Evolutionary conservation across 2,329 filamentous ascomycete genomes (phyloP), one percentile per base, ranked within the genome.

Genomic region (Aspergillus uvarum): DNA sequence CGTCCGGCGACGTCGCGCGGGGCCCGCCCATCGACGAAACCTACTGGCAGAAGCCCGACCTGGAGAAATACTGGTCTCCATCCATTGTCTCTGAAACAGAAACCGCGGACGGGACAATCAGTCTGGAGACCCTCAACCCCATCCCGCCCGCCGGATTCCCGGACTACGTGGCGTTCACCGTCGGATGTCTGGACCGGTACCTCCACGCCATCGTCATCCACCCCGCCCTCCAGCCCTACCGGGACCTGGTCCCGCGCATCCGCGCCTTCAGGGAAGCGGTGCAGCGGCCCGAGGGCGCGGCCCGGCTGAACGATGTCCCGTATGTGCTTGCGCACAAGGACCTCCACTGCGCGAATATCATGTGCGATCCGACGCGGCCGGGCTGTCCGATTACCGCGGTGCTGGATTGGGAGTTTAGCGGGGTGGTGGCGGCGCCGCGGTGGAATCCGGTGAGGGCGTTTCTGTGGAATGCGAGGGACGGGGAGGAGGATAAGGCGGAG

Each of bases 341-440:
- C 48, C 47, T 57, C 2, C 54, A 57, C n/a, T 57, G 50, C 24
- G 54, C 61, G 52, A 79, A 78, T 49, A 65, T 78, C 38, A 68
- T 76, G 56, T 76, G 67, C 59, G 66, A 74, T n/a, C 60, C 59
- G 1, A 38, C 58, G 6, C 62, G 65, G 1, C 53, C 58, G 0
- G 57, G 42, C 2, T 60, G 54, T 51, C 58, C 55, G 6, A 71
- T 78, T 48, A 77, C 74, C 0, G 69, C 61, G 1, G 65, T 78
- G 12, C 60, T 75, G 11, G 73, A 74, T 67, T 79, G 74, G 75
- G 77, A 78, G 59, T 79, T 79, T 47, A 65, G 72, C 1, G 67
- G 68, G 16, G 66, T 78, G 1, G 72, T 79, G 14, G 74, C 77
- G 1, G 65, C 67, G 5, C 63, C 65, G 26, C 65, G 68, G 14